These are phyloP conservation scores for Paramecium tetraurelia DNA, from an alignment of 73 alveolate species.

Conservation along the genomic window DNA sequence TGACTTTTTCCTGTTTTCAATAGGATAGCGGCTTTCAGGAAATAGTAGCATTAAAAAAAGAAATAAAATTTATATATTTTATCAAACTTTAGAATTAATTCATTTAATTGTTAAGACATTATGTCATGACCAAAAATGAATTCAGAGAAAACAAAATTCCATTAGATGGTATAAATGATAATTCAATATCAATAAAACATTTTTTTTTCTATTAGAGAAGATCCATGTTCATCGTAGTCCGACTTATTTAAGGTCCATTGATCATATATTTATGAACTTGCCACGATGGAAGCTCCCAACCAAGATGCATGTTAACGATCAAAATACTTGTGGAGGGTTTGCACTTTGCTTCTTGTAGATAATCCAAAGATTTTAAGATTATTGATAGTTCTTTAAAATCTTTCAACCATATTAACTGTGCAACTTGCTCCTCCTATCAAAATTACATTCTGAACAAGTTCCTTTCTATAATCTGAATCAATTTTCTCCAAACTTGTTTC, in stretches of 20 bases:
- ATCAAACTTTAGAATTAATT: background rate
- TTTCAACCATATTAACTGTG: slow-evolving; percentile 48
- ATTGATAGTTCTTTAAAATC: slow-evolving; percentile 51
- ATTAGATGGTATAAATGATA: background rate
- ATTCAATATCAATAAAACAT: slow-evolving; percentile 45
- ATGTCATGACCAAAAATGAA: background rate
- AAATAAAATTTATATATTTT: background rate
- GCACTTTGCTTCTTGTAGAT: slow-evolving; percentile 43
- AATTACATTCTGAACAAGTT: slow-evolving; percentile 44
- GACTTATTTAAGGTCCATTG: slow-evolving; percentile 41
- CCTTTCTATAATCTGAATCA: slow-evolving; percentile 55
- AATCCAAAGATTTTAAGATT: background rate
- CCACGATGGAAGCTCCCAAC: slow-evolving; percentile 60
- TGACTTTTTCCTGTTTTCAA: background rate
- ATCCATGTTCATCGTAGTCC: slow-evolving; percentile 65
- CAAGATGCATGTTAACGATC: slow-evolving; percentile 57
- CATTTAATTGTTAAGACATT: background rate
- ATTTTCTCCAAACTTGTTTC: slow-evolving; percentile 44
- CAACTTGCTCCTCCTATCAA: slow-evolving; percentile 50
- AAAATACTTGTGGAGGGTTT: slow-evolving; percentile 27
- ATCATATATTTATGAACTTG: slow-evolving; percentile 43
- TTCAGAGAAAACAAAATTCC: background rate
- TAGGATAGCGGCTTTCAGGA: background rate
- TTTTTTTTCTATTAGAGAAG: slow-evolving; percentile 56
- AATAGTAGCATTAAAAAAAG: background rate